Base-by-base conservation (phyloP, 495 filamentous ascomycete species). In the Amorphotheca resinae region DNA sequence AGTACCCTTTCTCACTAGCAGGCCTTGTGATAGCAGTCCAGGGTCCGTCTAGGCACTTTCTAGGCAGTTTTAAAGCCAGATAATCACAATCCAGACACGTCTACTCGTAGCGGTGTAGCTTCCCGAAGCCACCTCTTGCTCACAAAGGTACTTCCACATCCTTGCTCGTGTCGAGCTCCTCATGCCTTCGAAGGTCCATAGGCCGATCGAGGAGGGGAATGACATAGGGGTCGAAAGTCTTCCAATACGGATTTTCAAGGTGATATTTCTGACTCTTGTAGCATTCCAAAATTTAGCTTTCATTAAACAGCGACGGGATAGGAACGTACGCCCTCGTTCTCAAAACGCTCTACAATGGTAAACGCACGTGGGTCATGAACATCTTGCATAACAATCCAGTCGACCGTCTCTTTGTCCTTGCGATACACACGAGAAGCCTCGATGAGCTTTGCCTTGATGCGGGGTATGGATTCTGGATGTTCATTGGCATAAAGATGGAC, bases 321-420 rank as follows among this genome's bases (percentile, higher is more conserved):
- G 22, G 30, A 5, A 57, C 61, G 33, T 44, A 69, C 65, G 36
- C 56, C 59, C 56, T 80, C 78, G 45, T 70, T 63, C 43, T 64
- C 59, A 61, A 79, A 82, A 15, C 78, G 68, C 66, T 83, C 79
- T 41, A 82, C 77, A 49, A 83, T 79, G 4, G 73, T 76, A 60
- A 83, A 81, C 26, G 74, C 73, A 50, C 76, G 68, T 43, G 64
- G 64, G 57, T 81, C 79, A 49, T 70, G 62, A 34, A 73, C 64
- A 46, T 70, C 72, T 57, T 81, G 77, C 78, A 80, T 76, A 28
- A 78, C 75, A 59, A 75, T 72, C 77, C 78, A 82, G 14, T 70
- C 68, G 41, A 80, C 51, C 0, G 74, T 79, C 65, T 81, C 78
- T 55, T 73, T 72, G 62, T 81, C 77, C 50, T 77, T 65, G 38